Base-by-base conservation (phyloP, 352 stramenopile species). In the Phytopythium aichiense region DNA sequence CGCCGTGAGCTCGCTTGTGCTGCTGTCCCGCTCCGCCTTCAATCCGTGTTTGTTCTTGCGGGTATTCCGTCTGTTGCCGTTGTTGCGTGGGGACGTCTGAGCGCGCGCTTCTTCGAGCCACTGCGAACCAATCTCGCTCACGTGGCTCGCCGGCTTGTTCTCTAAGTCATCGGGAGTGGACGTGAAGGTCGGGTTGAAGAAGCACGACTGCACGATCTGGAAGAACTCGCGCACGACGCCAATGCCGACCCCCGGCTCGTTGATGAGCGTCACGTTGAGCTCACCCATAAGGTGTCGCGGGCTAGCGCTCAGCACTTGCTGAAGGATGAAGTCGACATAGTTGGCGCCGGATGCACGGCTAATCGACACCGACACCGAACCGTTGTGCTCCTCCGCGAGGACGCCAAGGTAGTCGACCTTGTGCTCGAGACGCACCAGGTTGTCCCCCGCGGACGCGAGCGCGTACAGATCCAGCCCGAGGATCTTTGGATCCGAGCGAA, bases 181-280 rank as follows among this genome's bases (percentile, higher is more conserved):
- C 31, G 52, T 56, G 50, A 58, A 73, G 4, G 33, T 60, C 25
- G 76, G 63, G 15, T 60, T 75, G 63, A 89, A 88, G 59, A 91
- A 89, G 38, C 65, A 84, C 25, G 64, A 70, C 49, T 91, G 75
- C 6, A 91, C 69, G 43, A 89, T 81, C 71, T 89, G 79, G 63
- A 91, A 91, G 60, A 91, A 89, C 63, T 91, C 81, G 20, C 81
- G 77, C 2, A 78, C 77, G 12, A 91, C 79, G 16, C 81, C 81
- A 38, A 84, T 62, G 30, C 81, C 81, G 7, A 91, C 76, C 4
- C 77, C 81, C 2, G 81, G 81, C 40, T 89, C 81, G 54, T 91
- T 83, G n/a, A 89, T 69, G 2, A 91, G 68, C 23, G 70, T 80
- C 54, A 91, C 72, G 49, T 84, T 79, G 22, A 89, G 65, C 60